phyloP scores from a whole-genome alignment of 768 basidiomycete genomes.

The Lenzites betulinus region DNA sequence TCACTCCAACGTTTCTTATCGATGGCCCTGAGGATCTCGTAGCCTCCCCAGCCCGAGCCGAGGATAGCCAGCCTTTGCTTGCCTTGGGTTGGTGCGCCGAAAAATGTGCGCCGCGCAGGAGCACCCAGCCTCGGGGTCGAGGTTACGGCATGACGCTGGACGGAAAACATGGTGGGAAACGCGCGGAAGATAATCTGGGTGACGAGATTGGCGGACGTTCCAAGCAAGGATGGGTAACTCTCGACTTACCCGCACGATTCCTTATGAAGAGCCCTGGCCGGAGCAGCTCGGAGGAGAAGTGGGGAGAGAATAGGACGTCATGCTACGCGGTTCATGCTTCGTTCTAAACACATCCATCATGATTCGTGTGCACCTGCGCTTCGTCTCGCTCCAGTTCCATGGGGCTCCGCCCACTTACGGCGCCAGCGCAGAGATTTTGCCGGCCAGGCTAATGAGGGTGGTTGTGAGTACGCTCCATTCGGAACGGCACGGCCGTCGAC shows the following conservation, averaged over 20 bases:
- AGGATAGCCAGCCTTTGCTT: conserved; percentile 61
- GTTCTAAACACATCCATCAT: background rate
- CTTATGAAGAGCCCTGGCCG: background rate
- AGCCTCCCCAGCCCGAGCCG: conserved; percentile 81
- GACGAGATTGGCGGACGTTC: background rate
- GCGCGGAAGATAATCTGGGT: background rate
- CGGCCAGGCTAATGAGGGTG: too few species aligned
- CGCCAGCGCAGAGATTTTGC: too few species aligned
- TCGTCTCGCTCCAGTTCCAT: too few species aligned
- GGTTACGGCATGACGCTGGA: background rate
- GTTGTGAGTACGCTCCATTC: too few species aligned
- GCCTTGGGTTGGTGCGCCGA: conserved; percentile 19
- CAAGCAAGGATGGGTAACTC: background rate
- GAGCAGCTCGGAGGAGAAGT: background rate
- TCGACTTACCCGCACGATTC: background rate
- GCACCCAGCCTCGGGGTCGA: too few species aligned
- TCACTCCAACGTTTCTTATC: conserved; percentile 75
- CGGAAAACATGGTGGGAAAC: background rate
- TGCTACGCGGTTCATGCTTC: background rate
- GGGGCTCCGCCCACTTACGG: too few species aligned
- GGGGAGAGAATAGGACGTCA: conserved; percentile 17
- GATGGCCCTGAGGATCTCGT: conserved; percentile 63
- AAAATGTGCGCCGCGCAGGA: conserved; percentile 20
- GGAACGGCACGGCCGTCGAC: too few species aligned
- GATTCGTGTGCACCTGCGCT: too few species aligned